Evolutionary conservation across 495 filamentous ascomycete species (phyloP).

Genomic region (Tuber calosporum): DNA sequence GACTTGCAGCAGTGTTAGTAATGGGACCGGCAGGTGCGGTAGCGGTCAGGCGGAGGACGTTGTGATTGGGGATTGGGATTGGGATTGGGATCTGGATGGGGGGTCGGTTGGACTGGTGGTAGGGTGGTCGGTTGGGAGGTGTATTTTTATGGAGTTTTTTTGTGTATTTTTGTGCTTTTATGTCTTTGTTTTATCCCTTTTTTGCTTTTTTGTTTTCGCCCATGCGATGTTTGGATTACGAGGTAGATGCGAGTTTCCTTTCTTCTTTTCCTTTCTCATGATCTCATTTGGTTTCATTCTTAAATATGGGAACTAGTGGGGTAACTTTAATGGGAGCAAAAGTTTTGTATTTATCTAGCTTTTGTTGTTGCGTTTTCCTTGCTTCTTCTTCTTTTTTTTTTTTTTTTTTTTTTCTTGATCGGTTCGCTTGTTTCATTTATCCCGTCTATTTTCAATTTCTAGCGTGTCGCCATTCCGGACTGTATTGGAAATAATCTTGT

Average conservation of each 20-base stretch:
- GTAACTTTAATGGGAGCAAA: slow-evolving; percentile 6
- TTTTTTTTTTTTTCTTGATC: neutral
- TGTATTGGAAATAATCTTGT: neutral
- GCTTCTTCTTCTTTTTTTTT: slow-evolving; percentile 13
- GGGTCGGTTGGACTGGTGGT: neutral
- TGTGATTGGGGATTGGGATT: slow-evolving; percentile 19
- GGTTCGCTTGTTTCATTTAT: neutral
- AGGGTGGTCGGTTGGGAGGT: neutral
- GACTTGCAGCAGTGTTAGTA: slow-evolving; percentile 16
- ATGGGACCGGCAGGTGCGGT: slow-evolving; percentile 22
- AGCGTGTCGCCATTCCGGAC: slow-evolving; percentile 3
- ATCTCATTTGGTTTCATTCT: slow-evolving; percentile 16
- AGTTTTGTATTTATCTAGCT: slow-evolving; percentile 19
- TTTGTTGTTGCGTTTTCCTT: slow-evolving; percentile 24
- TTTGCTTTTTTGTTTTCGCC: slow-evolving; percentile 1
- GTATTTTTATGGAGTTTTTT: slow-evolving; percentile 33
- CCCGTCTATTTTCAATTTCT: slow-evolving; percentile 12
- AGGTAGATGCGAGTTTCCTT: slow-evolving; percentile 2
- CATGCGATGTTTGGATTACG: slow-evolving; percentile 6
- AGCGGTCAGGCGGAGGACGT: slow-evolving; percentile 23
- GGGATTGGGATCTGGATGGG: slow-evolving; percentile 6
- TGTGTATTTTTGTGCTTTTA: slow-evolving; percentile 2
- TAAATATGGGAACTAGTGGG: slow-evolving; percentile 13
- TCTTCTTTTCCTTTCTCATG: slow-evolving; percentile 1
- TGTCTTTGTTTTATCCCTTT: slow-evolving; percentile 24